Conservation (phyloP, 192 early-diverging fungal species). For the Mortierella claussenii region DNA sequence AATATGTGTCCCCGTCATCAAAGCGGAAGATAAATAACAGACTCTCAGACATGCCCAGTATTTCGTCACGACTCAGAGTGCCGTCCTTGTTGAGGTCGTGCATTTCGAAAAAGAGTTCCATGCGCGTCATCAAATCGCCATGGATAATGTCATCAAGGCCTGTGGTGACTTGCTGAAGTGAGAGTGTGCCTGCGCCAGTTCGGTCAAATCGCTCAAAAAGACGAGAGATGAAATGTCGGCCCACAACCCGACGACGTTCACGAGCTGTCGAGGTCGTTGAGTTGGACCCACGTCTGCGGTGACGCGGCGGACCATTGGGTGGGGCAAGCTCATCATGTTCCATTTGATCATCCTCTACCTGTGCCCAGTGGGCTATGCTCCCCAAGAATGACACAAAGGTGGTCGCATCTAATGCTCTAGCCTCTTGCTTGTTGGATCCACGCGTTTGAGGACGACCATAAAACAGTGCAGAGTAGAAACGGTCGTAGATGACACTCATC, state of each 20-base stretch:
- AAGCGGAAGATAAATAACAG: constrained; percentile 80
- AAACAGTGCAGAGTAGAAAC: constrained; percentile 85
- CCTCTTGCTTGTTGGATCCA: constrained; percentile 41
- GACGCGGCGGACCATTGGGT: constrained; percentile 5
- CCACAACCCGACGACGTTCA: constrained; percentile 40
- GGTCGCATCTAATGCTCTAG: constrained; percentile 68
- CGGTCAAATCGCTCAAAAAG: constrained; percentile 66
- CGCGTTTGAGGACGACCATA: constrained; percentile 58
- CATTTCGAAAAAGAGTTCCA: constrained; percentile 86
- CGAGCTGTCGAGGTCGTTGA: constrained; percentile 37
- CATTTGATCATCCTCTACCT: constrained; percentile 51
- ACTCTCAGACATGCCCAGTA: constrained; percentile 86
- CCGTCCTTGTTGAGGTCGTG: constrained; percentile 78
- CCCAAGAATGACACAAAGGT: constrained; percentile 84
- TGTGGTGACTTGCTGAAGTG: constrained; percentile 82
- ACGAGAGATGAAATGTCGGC: constrained; percentile 51
- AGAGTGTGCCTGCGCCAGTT: constrained; percentile 64
- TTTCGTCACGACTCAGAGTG: constrained; percentile 76
- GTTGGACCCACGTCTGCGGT: constrained; percentile 41
- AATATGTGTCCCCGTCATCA: constrained; percentile 64
- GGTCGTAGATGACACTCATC: constrained; percentile 88
- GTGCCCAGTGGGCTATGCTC: constrained; percentile 73
- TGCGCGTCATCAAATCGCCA: constrained; percentile 79
- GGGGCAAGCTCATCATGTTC: constrained; percentile 26
- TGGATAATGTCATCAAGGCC: constrained; percentile 82